phyloP scores from a whole-genome alignment of 139 green algal genomes.

The Volvox africanus region DNA sequence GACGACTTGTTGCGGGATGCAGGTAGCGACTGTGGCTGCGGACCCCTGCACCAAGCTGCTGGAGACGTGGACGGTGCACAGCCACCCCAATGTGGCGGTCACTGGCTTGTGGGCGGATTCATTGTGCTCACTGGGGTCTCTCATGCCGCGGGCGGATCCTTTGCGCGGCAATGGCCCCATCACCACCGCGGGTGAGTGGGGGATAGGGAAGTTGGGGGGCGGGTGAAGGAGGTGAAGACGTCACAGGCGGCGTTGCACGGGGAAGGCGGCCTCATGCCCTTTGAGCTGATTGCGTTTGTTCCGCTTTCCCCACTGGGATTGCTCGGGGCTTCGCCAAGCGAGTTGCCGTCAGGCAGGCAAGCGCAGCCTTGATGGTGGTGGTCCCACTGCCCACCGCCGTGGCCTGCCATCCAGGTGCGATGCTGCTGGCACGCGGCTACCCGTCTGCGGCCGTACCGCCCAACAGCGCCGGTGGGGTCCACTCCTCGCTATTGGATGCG shows the following conservation, averaged over 20 bases:
- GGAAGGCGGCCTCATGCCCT: too few species aligned
- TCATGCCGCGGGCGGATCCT: conserved; percentile 19
- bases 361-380: too few species aligned
- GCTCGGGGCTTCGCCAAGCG: too few species aligned
- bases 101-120: conserved; percentile 23
- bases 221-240: too few species aligned
- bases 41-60: conserved; percentile 63
- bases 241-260: too few species aligned
- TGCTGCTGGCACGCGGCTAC: conserved; percentile 26
- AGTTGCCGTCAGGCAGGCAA: too few species aligned
- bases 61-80: conserved; percentile 48
- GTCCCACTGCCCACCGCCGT: too few species aligned
- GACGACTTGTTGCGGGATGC: too few species aligned
- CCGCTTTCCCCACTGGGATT: too few species aligned
- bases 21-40: conserved; percentile 51
- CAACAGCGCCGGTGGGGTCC: neutral
- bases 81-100: neutral
- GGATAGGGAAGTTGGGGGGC: too few species aligned
- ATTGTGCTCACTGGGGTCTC: conserved; percentile 12
- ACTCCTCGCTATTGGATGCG: neutral
- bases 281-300: too few species aligned
- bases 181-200: conserved; percentile 21
- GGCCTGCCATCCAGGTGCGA: conserved; percentile 13
- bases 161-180: conserved; percentile 13
- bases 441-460: neutral